These are phyloP conservation scores for Eucalyptus marginata DNA, from an alignment of 345 rosid genomes.

Conservation along the genomic window DNA sequence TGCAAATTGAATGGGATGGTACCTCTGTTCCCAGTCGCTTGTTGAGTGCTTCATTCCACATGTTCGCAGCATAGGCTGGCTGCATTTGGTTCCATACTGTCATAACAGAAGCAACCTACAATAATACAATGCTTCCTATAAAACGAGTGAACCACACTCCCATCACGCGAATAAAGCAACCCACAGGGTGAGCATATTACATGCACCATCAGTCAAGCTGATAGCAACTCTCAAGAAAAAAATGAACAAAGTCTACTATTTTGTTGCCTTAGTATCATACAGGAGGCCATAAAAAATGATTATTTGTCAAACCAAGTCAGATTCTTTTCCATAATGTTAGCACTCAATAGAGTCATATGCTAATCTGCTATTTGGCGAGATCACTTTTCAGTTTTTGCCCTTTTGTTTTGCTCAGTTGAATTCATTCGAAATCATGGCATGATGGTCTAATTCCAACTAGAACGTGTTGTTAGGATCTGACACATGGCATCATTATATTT, in stretches of 20 bases:
- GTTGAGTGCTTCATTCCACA: conserved; percentile 95
- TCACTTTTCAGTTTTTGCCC: background rate
- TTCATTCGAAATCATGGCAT: background rate
- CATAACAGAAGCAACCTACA: conserved; percentile 93
- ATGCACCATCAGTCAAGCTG: background rate
- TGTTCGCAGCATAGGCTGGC: conserved; percentile 81
- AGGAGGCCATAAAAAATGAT: background rate
- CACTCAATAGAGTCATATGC: background rate
- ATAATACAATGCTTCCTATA: background rate
- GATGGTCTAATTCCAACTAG: background rate
- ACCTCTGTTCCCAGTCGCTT: conserved; percentile 91
- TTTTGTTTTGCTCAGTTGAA: background rate
- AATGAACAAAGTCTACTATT: background rate
- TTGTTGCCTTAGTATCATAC: background rate
- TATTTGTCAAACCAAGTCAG: background rate
- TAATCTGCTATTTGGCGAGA: background rate
- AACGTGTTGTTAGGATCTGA: background rate
- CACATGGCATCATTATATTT: background rate
- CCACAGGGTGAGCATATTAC: background rate
- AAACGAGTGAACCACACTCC: background rate
- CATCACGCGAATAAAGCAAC: background rate
- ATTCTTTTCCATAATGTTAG: background rate
- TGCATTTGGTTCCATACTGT: conserved; percentile 82
- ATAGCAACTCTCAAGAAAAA: too few relatives aligned
- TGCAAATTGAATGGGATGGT: background rate